Percentiles rank a stretch among this genome's conserved stretches.
Conservation (phyloP, 345 rosid genomes). For the Corymbia maculata region DNA sequence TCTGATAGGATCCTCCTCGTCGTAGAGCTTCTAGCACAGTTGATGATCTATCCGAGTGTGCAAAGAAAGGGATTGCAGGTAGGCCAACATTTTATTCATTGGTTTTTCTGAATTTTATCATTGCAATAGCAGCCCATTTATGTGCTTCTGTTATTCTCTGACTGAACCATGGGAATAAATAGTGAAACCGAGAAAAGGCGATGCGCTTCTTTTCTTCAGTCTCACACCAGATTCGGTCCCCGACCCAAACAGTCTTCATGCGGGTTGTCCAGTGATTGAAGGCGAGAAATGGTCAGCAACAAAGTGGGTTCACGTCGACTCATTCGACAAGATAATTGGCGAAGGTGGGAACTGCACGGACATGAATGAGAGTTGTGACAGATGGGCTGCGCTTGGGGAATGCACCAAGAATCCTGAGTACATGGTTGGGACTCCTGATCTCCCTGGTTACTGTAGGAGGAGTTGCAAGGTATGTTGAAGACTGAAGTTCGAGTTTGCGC, state of each 20-base stretch:
- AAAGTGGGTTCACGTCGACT: slow-evolving; percentile 93
- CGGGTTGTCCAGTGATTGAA: slow-evolving; percentile 88
- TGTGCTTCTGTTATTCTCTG: neutral
- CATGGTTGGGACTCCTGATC: slow-evolving; percentile 68
- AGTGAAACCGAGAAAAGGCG: slow-evolving; percentile 87
- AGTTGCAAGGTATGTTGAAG: slow-evolving; percentile 79
- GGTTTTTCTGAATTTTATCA: neutral
- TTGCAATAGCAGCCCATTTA: neutral
- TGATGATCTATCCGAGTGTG: slow-evolving; percentile 86
- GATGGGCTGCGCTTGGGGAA: slow-evolving; percentile 94
- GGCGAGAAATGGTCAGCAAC: slow-evolving; percentile 99
- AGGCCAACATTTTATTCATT: neutral
- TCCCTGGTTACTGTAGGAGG: slow-evolving; percentile 80
- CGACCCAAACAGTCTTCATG: slow-evolving; percentile 68
- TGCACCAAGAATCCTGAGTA: slow-evolving; percentile 76
- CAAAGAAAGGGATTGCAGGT: slow-evolving; percentile 91
- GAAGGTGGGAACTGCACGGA: slow-evolving; percentile 65
- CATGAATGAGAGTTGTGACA: slow-evolving; percentile 64
- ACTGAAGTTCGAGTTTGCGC: neutral
- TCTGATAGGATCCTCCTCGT: slow-evolving; percentile 54
- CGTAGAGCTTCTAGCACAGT: slow-evolving; percentile 34
- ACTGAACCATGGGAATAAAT: neutral
- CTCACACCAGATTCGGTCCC: slow-evolving; percentile 70
- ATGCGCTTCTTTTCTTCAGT: slow-evolving; percentile 91
- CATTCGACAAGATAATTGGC: slow-evolving; percentile 53